A percentile compares a stretch with the other conserved stretches of the same genome.
phyloP scores from a whole-genome alignment of 257 asterid genomes.

The Solanum habrochaites region DNA sequence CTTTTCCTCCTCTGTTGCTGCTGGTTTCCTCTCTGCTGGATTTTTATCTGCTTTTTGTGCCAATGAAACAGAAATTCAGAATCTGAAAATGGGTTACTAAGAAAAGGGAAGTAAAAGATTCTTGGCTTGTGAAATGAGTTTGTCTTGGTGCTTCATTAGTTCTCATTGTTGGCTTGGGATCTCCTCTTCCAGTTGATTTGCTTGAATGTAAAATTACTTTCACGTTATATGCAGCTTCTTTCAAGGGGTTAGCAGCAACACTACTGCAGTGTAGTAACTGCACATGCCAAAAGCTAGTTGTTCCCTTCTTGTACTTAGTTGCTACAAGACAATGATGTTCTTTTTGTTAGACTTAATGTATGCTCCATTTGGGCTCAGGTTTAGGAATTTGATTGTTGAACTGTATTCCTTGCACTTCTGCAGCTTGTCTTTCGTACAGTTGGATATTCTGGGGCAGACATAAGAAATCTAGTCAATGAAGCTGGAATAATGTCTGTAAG shows the following conservation, averaged over 20 bases:
- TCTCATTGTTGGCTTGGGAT: neutral
- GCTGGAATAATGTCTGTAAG: constrained; percentile 99
- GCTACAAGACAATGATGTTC: neutral
- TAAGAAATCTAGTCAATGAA: constrained; percentile 88
- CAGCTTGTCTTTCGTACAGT: constrained; percentile 98
- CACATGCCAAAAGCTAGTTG: neutral
- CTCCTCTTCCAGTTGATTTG: neutral
- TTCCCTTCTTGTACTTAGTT: neutral
- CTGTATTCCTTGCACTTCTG: neutral
- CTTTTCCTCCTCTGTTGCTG: neutral
- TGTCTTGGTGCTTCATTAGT: neutral
- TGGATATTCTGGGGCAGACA: constrained; percentile 97
- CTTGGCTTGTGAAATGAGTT: neutral
- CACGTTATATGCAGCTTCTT: neutral
- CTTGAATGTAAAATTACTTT: neutral
- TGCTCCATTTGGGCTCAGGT: neutral
- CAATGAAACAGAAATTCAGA: neutral
- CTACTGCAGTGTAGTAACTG: neutral
- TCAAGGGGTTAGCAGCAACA: neutral
- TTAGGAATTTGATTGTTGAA: neutral
- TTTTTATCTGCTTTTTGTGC: neutral
- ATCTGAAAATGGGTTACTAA: neutral
- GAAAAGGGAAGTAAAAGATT: neutral
- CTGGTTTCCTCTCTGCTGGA: neutral
- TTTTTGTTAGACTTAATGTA: neutral